A percentile compares a stretch with the other conserved stretches of the same genome.
These are phyloP conservation scores for Liriodendron chinense DNA, from an alignment of 164 flowering plant genomes.

Conservation along the genomic window DNA sequence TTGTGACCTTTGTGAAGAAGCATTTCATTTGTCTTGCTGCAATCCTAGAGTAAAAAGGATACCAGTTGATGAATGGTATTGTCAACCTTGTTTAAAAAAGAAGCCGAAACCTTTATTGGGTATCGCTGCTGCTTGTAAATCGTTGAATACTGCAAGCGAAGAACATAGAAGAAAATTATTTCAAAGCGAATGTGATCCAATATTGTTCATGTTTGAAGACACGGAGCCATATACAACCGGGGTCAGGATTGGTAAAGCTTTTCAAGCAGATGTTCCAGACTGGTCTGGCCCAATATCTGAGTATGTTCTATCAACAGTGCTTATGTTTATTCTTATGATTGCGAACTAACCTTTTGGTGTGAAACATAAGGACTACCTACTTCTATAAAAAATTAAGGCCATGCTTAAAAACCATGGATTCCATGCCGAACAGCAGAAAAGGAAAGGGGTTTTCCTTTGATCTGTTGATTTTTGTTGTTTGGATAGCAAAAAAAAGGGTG, in stretches of 20 bases:
- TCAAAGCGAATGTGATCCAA: slow-evolving; percentile 14
- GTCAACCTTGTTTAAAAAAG: slow-evolving; percentile 11
- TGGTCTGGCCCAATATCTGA: slow-evolving; percentile 62
- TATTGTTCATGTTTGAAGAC: slow-evolving; percentile 61
- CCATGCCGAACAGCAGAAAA: too few species aligned
- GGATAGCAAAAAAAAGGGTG: neutral
- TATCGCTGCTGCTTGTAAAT: slow-evolving; percentile 15
- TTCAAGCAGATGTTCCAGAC: slow-evolving; percentile 77
- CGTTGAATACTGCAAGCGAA: slow-evolving; percentile 18
- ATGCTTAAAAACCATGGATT: neutral
- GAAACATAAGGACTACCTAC: neutral
- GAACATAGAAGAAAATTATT: slow-evolving; percentile 20
- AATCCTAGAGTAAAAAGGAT: slow-evolving; percentile 9
- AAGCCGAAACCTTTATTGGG: slow-evolving; percentile 25
- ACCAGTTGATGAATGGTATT: slow-evolving; percentile 17
- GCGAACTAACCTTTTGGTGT: neutral
- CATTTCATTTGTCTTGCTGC: slow-evolving; percentile 18
- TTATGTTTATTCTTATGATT: slow-evolving; percentile 3
- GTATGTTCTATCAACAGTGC: slow-evolving; percentile 34
- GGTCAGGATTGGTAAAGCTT: slow-evolving; percentile 75
- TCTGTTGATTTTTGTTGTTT: neutral
- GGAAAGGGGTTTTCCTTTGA: neutral
- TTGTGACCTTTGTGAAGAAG: slow-evolving; percentile 17
- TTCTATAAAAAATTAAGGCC: neutral
- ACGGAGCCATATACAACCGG: slow-evolving; percentile 47